Conservation (phyloP, 768 basidiomycete genomes). For the Butyriboletus loyo region DNA sequence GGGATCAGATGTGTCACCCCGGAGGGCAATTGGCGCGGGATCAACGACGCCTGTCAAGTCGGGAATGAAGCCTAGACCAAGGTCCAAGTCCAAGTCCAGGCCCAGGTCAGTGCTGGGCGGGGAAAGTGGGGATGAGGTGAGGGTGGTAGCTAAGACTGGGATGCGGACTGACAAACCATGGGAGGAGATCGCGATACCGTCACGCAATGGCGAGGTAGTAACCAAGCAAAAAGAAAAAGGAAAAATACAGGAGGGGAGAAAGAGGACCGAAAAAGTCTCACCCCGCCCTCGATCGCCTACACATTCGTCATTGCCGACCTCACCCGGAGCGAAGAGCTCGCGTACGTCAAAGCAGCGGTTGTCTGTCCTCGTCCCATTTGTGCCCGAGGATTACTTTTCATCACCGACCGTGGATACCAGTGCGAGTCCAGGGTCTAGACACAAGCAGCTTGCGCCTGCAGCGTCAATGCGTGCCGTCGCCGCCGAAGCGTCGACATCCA, state of each 20-base stretch:
- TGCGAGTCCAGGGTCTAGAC: not conserved
- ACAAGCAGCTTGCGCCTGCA: conserved; percentile 14
- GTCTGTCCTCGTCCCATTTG: conserved; percentile 29
- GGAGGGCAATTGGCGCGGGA: not conserved
- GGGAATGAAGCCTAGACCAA: conserved; percentile 26
- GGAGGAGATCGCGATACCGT: not conserved
- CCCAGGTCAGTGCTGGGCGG: not conserved
- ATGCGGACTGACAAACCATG: not conserved
- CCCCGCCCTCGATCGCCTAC: conserved; percentile 2
- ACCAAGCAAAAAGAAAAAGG: conserved; percentile 1
- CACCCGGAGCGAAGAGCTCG: not conserved
- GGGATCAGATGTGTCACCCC: conserved; percentile 9
- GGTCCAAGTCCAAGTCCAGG: conserved; percentile 7
- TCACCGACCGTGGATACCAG: conserved; percentile 3
- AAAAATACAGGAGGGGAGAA: not conserved
- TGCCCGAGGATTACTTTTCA: conserved; percentile 26
- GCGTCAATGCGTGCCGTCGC: conserved; percentile 21
- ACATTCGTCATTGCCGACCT: conserved; percentile 6
- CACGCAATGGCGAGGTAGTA: not conserved
- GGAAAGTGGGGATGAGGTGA: conserved; percentile 1
- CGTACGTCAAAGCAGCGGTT: conserved; percentile 20
- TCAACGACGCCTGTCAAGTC: conserved; percentile 24
- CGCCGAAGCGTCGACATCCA: conserved; percentile 21
- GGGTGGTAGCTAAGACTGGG: not conserved
- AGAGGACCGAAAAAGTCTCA: not conserved